phyloP scores from a whole-genome alignment of 2,329 filamentous ascomycete species.

The Raffaelea albimanens region DNA sequence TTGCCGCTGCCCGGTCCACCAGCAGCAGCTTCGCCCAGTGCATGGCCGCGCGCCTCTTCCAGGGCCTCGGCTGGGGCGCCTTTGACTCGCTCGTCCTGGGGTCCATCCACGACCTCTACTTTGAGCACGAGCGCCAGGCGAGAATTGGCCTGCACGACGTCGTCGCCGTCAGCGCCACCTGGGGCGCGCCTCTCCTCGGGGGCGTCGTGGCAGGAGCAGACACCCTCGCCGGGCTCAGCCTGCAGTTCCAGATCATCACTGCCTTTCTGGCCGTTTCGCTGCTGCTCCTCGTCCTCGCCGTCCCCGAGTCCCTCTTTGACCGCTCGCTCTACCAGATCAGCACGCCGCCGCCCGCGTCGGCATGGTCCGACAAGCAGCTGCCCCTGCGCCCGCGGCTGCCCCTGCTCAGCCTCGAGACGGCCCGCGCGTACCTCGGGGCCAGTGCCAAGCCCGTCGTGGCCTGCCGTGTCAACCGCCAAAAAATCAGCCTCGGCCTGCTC shows the following conservation, averaged over 20 bases:
- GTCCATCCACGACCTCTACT: slow-evolving; percentile 48
- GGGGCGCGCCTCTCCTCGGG: slow-evolving; percentile 44
- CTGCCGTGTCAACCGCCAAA: slow-evolving; percentile 23
- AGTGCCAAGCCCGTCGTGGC: slow-evolving; percentile 17
- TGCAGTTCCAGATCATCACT: slow-evolving; percentile 43
- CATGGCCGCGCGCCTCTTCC: slow-evolving; percentile 43
- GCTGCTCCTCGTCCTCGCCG: slow-evolving; percentile 35
- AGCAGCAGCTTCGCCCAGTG: slow-evolving; percentile 33
- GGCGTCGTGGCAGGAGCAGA: slow-evolving; percentile 36
- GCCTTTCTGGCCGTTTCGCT: slow-evolving; percentile 37
- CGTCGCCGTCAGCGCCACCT: slow-evolving; percentile 35
- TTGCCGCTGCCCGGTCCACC: slow-evolving; percentile 9
- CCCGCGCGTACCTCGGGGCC: slow-evolving; percentile 26
- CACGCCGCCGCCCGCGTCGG: slow-evolving; percentile 19
- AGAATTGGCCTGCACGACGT: slow-evolving; percentile 36
- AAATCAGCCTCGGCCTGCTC: slow-evolving; percentile 20
- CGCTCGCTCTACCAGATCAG: slow-evolving; percentile 22
- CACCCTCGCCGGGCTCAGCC: slow-evolving; percentile 27
- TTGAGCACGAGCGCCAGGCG: slow-evolving; percentile 42
- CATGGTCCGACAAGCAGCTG: slow-evolving; percentile 17
- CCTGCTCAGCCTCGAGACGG: slow-evolving; percentile 23
- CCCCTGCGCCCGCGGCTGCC: slow-evolving; percentile 16
- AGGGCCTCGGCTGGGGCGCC: slow-evolving; percentile 49
- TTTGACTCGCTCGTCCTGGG: slow-evolving; percentile 44
- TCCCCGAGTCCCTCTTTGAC: slow-evolving; percentile 44